These are phyloP conservation scores for Rhododendron ferrugineum DNA, from an alignment of 148 eudicot genomes.

Conservation along the genomic window DNA sequence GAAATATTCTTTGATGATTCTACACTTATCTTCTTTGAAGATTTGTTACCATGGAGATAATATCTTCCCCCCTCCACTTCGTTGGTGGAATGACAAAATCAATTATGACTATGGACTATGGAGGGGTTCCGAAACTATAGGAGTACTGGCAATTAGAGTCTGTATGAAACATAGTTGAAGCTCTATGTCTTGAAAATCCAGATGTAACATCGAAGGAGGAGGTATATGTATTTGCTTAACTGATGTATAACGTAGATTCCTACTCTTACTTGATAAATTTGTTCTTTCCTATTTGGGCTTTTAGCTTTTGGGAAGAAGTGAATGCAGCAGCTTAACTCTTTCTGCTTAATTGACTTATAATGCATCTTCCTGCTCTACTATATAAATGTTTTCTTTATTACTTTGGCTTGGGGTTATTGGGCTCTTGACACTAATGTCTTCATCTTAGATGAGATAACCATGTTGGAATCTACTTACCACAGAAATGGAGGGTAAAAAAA, in stretches of 20 bases:
- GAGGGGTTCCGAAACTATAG: not conserved
- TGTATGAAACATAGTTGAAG: not conserved
- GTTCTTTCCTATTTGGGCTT: not conserved
- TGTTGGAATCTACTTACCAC: not conserved
- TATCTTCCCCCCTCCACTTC: not conserved
- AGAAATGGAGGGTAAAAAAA: not conserved
- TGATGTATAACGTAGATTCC: not conserved
- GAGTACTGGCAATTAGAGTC: not conserved
- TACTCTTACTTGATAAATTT: not conserved
- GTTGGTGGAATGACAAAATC: not conserved
- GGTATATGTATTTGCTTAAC: not conserved
- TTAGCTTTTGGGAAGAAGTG: not conserved
- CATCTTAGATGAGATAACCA: not conserved
- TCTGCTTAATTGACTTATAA: not conserved
- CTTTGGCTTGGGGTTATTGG: not conserved
- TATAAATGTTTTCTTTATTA: not conserved
- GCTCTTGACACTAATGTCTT: not conserved
- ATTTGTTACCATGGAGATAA: not conserved
- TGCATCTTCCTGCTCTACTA: not conserved
- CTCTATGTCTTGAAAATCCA: not conserved
- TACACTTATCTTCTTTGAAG: not conserved
- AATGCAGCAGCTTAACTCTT: not conserved
- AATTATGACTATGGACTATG: not conserved
- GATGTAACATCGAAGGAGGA: not conserved
- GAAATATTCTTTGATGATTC: not conserved